Conservation (phyloP, 2,329 filamentous ascomycete species). For the Pezicula carpinea region DNA sequence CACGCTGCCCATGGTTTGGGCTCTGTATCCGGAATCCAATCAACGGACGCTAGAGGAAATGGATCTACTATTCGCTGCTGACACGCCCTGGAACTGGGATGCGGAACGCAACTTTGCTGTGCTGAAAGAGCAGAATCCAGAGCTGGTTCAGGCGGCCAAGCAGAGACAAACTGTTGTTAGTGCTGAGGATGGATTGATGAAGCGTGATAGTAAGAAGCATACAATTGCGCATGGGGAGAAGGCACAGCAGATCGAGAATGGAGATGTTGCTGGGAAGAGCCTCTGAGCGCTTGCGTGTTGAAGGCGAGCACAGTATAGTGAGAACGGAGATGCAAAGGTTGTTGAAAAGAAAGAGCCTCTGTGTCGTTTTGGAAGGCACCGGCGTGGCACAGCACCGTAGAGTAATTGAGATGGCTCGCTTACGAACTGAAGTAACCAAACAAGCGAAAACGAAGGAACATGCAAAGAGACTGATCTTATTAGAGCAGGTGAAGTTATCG, state of each 20-base stretch:
- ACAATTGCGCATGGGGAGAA: background rate
- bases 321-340: no score
- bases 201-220: background rate
- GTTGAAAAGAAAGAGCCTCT: no score
- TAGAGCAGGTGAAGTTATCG: no score
- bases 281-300: no score
- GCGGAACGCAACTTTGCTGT: slow-evolving; percentile 59
- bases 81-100: slow-evolving; percentile 66
- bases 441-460: no score
- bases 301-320: no score
- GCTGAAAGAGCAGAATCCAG: slow-evolving; percentile 57
- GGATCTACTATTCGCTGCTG: slow-evolving; percentile 64
- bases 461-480: no score
- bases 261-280: background rate
- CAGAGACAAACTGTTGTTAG: background rate
- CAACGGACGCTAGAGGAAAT: slow-evolving; percentile 73
- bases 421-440: no score
- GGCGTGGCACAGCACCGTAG: no score
- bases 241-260: background rate
- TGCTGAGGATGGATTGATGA: background rate
- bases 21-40: slow-evolving; percentile 69
- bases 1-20: slow-evolving; percentile 62
- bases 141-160: slow-evolving; percentile 34
- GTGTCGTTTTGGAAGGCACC: no score
- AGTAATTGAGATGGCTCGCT: no score